Percentiles rank a stretch among this genome's conserved stretches.
Evolutionary conservation across 2,329 filamentous ascomycete species (phyloP).

Genomic region (Zopfia rhizophila): DNA sequence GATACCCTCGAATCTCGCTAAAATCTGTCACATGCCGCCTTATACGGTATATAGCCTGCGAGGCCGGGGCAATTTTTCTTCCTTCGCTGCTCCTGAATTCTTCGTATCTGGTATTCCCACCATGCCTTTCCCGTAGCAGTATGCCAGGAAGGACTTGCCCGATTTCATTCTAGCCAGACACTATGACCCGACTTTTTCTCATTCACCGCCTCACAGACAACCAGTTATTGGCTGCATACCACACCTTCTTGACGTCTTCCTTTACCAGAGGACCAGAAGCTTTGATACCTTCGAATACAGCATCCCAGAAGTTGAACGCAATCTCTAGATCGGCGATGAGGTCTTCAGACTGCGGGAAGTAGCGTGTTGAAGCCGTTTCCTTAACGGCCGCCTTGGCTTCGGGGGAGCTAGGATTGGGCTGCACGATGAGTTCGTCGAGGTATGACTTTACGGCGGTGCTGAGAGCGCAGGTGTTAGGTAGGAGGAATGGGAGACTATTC

Average conservation of each 20-base stretch:
- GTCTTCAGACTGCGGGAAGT: constrained; percentile 70
- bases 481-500: constrained; percentile 72
- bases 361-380: constrained; percentile 64
- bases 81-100: too few species aligned
- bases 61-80: too few species aligned
- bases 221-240: constrained; percentile 71
- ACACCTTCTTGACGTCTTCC: constrained; percentile 61
- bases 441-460: constrained; percentile 84
- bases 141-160: too few species aligned
- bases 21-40: too few species aligned
- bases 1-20: too few species aligned
- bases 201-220: constrained; percentile 50
- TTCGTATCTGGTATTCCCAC: too few species aligned
- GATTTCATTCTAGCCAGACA: too few species aligned
- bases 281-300: constrained; percentile 69
- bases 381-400: constrained; percentile 62
- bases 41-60: too few species aligned
- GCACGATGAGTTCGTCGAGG: constrained; percentile 74
- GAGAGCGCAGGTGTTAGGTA: constrained; percentile 77
- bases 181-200: too few species aligned
- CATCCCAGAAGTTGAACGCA: constrained; percentile 73
- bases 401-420: constrained; percentile 63
- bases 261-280: constrained; percentile 58
- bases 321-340: constrained; percentile 67
- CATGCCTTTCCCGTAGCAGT: too few species aligned